phyloP scores from a whole-genome alignment of 169 alveolate species.

The Condylostoma magnum region DNA sequence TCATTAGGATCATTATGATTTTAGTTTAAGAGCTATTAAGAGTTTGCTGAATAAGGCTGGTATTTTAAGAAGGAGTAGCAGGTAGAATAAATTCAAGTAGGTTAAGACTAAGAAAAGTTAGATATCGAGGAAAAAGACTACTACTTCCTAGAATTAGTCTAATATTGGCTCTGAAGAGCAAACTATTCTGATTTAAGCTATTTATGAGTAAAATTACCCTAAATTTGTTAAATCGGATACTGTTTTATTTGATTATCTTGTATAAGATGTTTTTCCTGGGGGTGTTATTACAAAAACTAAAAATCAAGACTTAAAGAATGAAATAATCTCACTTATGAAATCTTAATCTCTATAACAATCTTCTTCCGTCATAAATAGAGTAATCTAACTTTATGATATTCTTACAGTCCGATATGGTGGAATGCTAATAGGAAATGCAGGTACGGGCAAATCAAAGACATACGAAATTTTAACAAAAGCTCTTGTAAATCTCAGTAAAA shows the following conservation, averaged over 20 bases:
- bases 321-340: too few relatives aligned
- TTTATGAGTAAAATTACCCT: constrained; percentile 72
- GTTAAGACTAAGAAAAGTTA: too few relatives aligned
- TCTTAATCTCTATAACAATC: constrained; percentile 70
- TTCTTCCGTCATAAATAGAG: constrained; percentile 40
- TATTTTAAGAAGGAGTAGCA: constrained; percentile 42
- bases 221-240: constrained; percentile 66
- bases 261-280: background rate
- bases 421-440: constrained; percentile 81
- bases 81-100: too few relatives aligned
- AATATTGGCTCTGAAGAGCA: constrained; percentile 57
- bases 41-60: constrained; percentile 69
- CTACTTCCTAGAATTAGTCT: too few relatives aligned
- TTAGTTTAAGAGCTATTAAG: constrained; percentile 81
- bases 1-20: constrained; percentile 73
- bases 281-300: too few relatives aligned
- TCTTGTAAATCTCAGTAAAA: constrained; percentile 52
- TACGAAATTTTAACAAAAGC: constrained; percentile 67
- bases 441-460: constrained; percentile 72
- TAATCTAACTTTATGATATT: constrained; percentile 75
- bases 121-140: too few relatives aligned
- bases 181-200: constrained; percentile 60
- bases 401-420: constrained; percentile 81
- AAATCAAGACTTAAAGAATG: too few relatives aligned
- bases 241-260: background rate